Evolutionary conservation across 345 rosid genomes (phyloP).

Genomic region (Melaleuca alternifolia): DNA sequence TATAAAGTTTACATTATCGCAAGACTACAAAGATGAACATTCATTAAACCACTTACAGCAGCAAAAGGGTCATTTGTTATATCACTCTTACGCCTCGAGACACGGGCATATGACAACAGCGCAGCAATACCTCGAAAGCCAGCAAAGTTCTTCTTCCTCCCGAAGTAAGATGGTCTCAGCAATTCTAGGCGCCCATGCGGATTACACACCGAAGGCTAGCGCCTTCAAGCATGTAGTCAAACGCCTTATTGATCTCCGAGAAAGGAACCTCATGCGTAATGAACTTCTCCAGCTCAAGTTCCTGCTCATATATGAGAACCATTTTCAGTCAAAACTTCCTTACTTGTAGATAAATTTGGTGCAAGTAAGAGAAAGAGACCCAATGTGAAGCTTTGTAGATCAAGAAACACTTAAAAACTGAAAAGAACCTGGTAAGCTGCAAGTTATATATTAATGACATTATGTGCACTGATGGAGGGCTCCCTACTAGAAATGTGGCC

Average conservation of each 20-base stretch:
- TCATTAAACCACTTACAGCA: background rate
- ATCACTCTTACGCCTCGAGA: background rate
- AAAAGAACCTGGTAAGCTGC: background rate
- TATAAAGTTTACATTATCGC: background rate
- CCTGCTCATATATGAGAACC: slow-evolving; percentile 6
- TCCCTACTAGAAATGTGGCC: background rate
- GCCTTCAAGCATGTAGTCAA: slow-evolving; percentile 28
- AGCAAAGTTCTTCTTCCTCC: background rate
- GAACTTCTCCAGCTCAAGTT: slow-evolving; percentile 36
- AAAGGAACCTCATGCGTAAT: slow-evolving; percentile 29
- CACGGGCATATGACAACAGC: background rate
- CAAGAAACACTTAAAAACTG: background rate
- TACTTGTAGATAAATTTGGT: background rate
- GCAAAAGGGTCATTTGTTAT: background rate
- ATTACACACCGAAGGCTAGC: slow-evolving; percentile 25
- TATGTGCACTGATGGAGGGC: background rate
- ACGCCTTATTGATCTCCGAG: slow-evolving; percentile 35
- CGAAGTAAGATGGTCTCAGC: background rate
- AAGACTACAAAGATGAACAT: background rate
- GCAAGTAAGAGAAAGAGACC: background rate
- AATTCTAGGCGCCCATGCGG: slow-evolving; percentile 9
- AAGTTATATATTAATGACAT: background rate
- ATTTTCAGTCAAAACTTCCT: background rate
- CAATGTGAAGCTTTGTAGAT: background rate
- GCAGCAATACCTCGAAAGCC: background rate